A percentile compares a stretch with the other conserved stretches of the same genome.
These are phyloP conservation scores for Monascus ruber DNA, from an alignment of 2,329 filamentous ascomycete genomes.

Conservation along the genomic window DNA sequence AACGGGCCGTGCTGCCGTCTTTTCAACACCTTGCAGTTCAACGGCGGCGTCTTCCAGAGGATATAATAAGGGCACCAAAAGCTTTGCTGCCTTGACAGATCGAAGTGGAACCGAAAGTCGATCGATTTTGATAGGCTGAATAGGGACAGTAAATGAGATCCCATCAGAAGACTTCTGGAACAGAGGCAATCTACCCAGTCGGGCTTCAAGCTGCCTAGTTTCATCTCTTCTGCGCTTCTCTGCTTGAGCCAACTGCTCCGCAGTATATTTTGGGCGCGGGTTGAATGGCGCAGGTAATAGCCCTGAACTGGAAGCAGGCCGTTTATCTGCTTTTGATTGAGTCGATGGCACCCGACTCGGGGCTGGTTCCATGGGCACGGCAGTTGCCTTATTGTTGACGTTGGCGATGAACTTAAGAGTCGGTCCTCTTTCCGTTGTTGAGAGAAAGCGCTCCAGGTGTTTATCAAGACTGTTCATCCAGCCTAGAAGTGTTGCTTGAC, in stretches of 20 bases:
- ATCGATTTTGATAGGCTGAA: constrained; percentile 52
- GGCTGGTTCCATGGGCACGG: constrained; percentile 1
- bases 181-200: constrained; percentile 55
- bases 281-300: constrained; percentile 15
- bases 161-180: constrained; percentile 62
- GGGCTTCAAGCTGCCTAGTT: constrained; percentile 60
- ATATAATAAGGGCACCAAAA: constrained; percentile 61
- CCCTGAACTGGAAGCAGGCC: background rate
- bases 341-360: background rate
- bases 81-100: constrained; percentile 50
- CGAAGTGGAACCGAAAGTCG: constrained; percentile 53
- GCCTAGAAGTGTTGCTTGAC: constrained; percentile 46
- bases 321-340: background rate
- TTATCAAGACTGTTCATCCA: constrained; percentile 61
- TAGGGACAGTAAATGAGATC: constrained; percentile 56
- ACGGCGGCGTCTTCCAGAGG: constrained; percentile 58
- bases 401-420: constrained; percentile 60
- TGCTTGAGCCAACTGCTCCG: constrained; percentile 51
- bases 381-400: constrained; percentile 30
- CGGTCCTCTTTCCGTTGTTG: constrained; percentile 57
- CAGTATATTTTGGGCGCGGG: constrained; percentile 42
- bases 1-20: constrained; percentile 49
- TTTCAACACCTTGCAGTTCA: constrained; percentile 52
- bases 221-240: constrained; percentile 54
- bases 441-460: constrained; percentile 58